Base-by-base conservation (phyloP, 1,284 basidiomycete genomes). In the Anthracocystis walkeri region DNA sequence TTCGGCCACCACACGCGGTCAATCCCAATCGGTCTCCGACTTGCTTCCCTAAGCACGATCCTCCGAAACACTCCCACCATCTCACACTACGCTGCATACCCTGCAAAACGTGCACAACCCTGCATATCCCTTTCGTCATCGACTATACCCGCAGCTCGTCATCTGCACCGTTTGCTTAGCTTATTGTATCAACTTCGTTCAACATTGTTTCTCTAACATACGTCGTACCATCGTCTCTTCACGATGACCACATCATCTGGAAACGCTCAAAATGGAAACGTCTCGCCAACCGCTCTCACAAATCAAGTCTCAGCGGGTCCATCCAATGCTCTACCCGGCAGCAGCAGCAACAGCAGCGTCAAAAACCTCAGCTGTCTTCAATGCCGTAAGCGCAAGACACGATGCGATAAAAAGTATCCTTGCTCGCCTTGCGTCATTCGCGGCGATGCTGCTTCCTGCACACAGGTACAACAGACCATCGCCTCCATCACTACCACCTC, bases 341-440 rank as follows among this genome's bases (percentile, higher is more conserved):
- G 33, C 40, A 20, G 48, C 25, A 45, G 20, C 52, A 62, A 27
- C 54, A 74, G 71, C 58, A 68, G 61, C 65, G 62, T 68, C 58
- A 74, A 74, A 49, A 74, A 68, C 25, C 71, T 74, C 53, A 74
- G 71, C 56, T 74, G 71, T 44, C 55, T 74, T 18, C 65, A 74
- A 52, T 74, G 71, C 55, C 71, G 71, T 51, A 74, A 65, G 31
- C 71, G 71, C 65, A 74, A 74, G 52, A 74, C 71, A 11, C 55
- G 71, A 62, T 74, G 71, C 25, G 71, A 74, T 35, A 68, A 68
- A 44, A 74, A 74, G 50, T 74, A 74, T 23, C 71, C 71, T 16
- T 74, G 71, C 44, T 74, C 71, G 18, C 71, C 71, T 6, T 74
- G 71, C 52, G 62, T 68, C 55, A 74, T 74, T 57, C 65, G 71